A percentile compares a stretch with the other conserved stretches of the same genome.
These are phyloP conservation scores for Macrophomina pseudophaseolina DNA, from an alignment of 2,329 filamentous ascomycete genomes.

Conservation along the genomic window DNA sequence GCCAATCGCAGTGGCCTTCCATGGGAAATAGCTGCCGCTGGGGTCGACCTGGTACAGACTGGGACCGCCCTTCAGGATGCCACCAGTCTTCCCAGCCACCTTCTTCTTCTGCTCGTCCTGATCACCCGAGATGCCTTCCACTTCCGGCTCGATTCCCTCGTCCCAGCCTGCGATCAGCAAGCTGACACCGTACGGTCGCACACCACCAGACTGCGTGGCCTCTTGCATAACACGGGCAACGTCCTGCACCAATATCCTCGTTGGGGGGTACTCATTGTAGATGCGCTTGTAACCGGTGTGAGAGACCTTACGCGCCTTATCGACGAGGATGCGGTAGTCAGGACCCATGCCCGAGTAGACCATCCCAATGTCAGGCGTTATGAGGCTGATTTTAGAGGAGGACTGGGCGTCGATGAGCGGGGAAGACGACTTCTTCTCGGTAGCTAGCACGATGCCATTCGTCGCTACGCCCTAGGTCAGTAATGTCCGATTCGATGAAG, in stretches of 20 bases:
- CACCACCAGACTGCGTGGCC: conserved; percentile 96
- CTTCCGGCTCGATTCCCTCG: conserved; percentile 89
- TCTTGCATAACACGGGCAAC: conserved; percentile 98
- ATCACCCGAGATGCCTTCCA: conserved; percentile 63
- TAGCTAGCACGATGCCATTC: conserved; percentile 97
- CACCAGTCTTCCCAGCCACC: conserved; percentile 85
- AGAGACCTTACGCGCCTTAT: conserved; percentile 97
- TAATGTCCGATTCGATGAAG: background rate
- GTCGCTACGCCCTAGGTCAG: conserved; percentile 66
- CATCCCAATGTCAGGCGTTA: conserved; percentile 99
- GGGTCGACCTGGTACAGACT: conserved; percentile 99
- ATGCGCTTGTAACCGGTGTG: conserved; percentile 99
- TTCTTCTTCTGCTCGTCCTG: conserved; percentile 70
- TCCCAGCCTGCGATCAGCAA: conserved; percentile 97
- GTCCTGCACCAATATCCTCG: conserved; percentile 97
- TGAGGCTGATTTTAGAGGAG: conserved; percentile 94
- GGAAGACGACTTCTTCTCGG: conserved; percentile 99
- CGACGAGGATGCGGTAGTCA: conserved; percentile 95
- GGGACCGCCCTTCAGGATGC: conserved; percentile 92
- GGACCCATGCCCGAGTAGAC: conserved; percentile 99
- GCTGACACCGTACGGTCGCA: conserved; percentile 94
- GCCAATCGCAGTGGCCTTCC: conserved; percentile 98
- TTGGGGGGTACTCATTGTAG: conserved; percentile 99
- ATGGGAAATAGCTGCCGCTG: conserved; percentile 98
- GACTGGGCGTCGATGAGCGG: conserved; percentile 95